phyloP scores from a whole-genome alignment of 1,284 basidiomycete genomes.

The Phaffia rhodozyma region DNA sequence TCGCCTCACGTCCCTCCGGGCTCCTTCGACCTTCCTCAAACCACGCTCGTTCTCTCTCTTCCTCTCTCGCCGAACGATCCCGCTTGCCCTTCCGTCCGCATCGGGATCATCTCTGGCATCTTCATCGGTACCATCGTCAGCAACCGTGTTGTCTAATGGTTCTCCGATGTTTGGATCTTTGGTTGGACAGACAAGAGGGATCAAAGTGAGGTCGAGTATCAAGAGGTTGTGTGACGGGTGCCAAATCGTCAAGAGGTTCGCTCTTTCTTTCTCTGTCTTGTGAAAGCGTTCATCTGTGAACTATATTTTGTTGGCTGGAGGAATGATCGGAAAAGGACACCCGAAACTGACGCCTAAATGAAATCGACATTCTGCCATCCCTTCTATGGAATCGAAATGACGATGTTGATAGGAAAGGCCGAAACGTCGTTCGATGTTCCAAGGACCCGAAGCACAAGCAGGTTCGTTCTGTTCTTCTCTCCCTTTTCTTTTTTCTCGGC shows the following conservation, averaged over 20 bases:
- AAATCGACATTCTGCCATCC: background rate
- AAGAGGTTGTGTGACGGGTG: slow-evolving; percentile 88
- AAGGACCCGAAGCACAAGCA: slow-evolving; percentile 98
- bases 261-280: background rate
- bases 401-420: slow-evolving; percentile 55
- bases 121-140: background rate
- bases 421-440: slow-evolving; percentile 84
- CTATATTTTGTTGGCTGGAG: no score
- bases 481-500: background rate
- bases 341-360: no score
- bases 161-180: no score
- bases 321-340: no score
- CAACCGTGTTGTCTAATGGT: no score
- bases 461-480: slow-evolving; percentile 43
- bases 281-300: no score
- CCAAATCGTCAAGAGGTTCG: slow-evolving; percentile 53
- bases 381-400: slow-evolving; percentile 30
- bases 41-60: background rate
- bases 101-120: background rate
- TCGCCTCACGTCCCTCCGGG: background rate
- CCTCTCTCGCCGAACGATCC: no score
- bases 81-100: no score
- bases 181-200: slow-evolving; percentile 47
- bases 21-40: background rate
- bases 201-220: slow-evolving; percentile 93